Evolutionary conservation across 768 basidiomycete species (phyloP).

Genomic region (Suillus ampliporus): DNA sequence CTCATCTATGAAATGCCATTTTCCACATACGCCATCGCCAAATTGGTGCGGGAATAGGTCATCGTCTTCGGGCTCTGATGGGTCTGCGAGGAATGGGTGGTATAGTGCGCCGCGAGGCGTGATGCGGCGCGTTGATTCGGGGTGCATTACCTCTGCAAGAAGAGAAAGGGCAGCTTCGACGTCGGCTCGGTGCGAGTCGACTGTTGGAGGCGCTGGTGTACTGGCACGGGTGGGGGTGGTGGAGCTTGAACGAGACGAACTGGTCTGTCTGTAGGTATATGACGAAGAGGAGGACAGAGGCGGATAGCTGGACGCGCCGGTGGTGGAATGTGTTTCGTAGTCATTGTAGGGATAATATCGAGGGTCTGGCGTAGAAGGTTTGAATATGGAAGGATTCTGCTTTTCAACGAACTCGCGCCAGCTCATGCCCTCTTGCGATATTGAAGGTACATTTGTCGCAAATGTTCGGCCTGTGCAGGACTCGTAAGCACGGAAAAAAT

Average conservation of each 20-base stretch:
- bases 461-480: slow-evolving; percentile 77
- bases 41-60: slow-evolving; percentile 71
- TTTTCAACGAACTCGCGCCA: slow-evolving; percentile 79
- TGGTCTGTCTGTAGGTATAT: slow-evolving; percentile 22
- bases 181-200: slow-evolving; percentile 53
- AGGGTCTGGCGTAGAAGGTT: slow-evolving; percentile 54
- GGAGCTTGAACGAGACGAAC: slow-evolving; percentile 28
- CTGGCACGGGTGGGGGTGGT: slow-evolving; percentile 25
- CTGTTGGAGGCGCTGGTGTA: slow-evolving; percentile 23
- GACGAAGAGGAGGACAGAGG: slow-evolving; percentile 42
- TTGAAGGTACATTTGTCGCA: slow-evolving; percentile 85
- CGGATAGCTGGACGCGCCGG: slow-evolving; percentile 24
- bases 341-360: slow-evolving; percentile 59
- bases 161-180: slow-evolving; percentile 77
- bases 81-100: slow-evolving; percentile 75
- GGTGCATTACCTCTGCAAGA: slow-evolving; percentile 72
- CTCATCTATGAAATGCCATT: slow-evolving; percentile 64
- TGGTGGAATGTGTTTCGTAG: slow-evolving; percentile 31
- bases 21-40: slow-evolving; percentile 69
- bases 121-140: slow-evolving; percentile 77
- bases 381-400: slow-evolving; percentile 74
- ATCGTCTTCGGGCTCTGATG: slow-evolving; percentile 58
- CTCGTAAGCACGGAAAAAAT: slow-evolving; percentile 10
- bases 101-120: slow-evolving; percentile 78
- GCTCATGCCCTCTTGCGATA: slow-evolving; percentile 66